phyloP scores from a whole-genome alignment of 2,329 filamentous ascomycete genomes.

The Hymenoscyphus scutula region DNA sequence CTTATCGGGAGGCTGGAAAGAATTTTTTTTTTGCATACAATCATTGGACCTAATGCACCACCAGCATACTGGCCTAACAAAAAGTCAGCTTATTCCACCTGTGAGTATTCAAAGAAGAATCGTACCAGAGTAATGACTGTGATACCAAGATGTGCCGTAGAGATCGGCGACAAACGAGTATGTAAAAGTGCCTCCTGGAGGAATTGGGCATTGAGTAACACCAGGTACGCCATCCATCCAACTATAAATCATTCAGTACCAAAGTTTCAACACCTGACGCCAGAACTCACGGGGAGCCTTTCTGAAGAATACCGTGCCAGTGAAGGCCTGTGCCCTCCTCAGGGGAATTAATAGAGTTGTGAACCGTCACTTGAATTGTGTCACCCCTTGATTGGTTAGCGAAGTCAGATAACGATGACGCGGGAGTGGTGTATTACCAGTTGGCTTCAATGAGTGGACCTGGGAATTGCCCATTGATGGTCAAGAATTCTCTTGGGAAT shows the following conservation, averaged over 20 bases:
- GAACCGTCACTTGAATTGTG: constrained; percentile 60
- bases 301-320: constrained; percentile 50
- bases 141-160: constrained; percentile 57
- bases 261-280: not conserved
- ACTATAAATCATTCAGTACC: constrained; percentile 10
- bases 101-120: not conserved
- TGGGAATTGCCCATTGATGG: constrained; percentile 37
- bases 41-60: constrained; percentile 57
- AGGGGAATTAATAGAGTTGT: constrained; percentile 59
- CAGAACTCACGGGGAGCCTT: constrained; percentile 22
- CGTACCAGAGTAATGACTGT: constrained; percentile 52
- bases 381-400: constrained; percentile 31
- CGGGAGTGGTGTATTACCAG: constrained; percentile 23
- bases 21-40: constrained; percentile 37
- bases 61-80: constrained; percentile 44
- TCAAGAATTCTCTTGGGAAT: constrained; percentile 50
- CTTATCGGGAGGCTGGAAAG: not conserved
- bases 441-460: constrained; percentile 39
- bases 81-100: not conserved
- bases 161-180: constrained; percentile 33
- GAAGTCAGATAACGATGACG: not conserved
- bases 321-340: constrained; percentile 40
- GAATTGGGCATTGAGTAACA: constrained; percentile 63
- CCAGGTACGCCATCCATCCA: constrained; percentile 44
- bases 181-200: constrained; percentile 41